phyloP scores from a whole-genome alignment of 345 rosid genomes.

The Dipteronia dyeriana region DNA sequence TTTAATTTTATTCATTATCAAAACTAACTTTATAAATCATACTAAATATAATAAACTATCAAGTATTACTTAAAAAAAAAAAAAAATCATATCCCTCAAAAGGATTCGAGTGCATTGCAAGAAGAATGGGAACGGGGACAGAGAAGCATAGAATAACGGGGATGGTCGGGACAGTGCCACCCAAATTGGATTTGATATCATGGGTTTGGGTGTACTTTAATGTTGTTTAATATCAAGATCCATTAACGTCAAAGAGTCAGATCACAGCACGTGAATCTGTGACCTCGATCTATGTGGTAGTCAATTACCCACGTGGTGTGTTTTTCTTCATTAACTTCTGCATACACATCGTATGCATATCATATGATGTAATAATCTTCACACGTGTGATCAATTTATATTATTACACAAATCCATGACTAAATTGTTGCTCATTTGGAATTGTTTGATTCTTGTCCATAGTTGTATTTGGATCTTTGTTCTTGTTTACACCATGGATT shows the following conservation, averaged over 20 bases:
- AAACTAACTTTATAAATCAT: no score
- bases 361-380: neutral
- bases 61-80: neutral
- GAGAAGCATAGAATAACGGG: no score
- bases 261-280: conserved; percentile 24
- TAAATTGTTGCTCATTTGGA: no score
- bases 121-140: neutral
- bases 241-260: neutral
- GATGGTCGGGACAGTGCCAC: no score
- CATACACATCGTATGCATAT: neutral
- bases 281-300: conserved; percentile 12
- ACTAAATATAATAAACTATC: neutral
- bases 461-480: no score
- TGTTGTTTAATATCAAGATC: conserved; percentile 5
- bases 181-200: no score
- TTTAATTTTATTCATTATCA: no score
- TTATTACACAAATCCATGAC: no score
- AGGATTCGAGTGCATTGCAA: neutral
- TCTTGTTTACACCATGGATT: no score
- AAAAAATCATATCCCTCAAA: neutral
- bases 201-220: neutral
- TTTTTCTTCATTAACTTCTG: neutral
- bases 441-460: no score
- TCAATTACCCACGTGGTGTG: conserved; percentile 2
- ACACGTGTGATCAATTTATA: neutral